Conservation (phyloP, 805 yeast species). For the Clavispora phyllophila region DNA sequence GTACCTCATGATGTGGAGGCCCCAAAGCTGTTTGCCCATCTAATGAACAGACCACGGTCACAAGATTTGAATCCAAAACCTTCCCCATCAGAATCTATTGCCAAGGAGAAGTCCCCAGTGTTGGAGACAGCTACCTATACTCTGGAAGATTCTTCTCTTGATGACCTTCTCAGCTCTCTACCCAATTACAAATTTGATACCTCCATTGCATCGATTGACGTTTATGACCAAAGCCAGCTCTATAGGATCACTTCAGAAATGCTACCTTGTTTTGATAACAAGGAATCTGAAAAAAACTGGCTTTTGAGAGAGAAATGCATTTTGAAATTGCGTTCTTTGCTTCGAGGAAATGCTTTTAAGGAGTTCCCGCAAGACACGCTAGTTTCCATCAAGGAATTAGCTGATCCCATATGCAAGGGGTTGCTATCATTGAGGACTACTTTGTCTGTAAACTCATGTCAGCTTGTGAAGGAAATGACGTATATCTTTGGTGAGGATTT, state of each 20-base stretch:
- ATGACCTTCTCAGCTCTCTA: constrained; percentile 15
- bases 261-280: constrained; percentile 47
- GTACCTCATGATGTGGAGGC: neutral
- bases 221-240: constrained; percentile 19
- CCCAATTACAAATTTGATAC: constrained; percentile 37
- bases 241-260: constrained; percentile 14
- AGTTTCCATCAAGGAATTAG: constrained; percentile 17
- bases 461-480: constrained; percentile 64
- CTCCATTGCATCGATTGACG: constrained; percentile 26
- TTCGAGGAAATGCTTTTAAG: constrained; percentile 51
- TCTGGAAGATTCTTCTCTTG: neutral
- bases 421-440: constrained; percentile 79
- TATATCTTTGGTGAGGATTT: constrained; percentile 33
- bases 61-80: neutral
- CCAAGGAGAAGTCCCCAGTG: neutral
- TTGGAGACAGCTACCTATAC: neutral
- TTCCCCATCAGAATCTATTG: neutral
- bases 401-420: constrained; percentile 62
- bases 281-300: constrained; percentile 93
- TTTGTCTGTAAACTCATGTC: constrained; percentile 69
- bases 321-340: constrained; percentile 48
- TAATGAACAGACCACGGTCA: neutral
- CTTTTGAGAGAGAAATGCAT: constrained; percentile 59
- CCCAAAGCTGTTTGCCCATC: neutral
- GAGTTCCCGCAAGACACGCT: constrained; percentile 39